Percentiles rank a stretch among this genome's conserved stretches.
Evolutionary conservation across 768 basidiomycete genomes (phyloP).

Genomic region (Pholiota conissans): DNA sequence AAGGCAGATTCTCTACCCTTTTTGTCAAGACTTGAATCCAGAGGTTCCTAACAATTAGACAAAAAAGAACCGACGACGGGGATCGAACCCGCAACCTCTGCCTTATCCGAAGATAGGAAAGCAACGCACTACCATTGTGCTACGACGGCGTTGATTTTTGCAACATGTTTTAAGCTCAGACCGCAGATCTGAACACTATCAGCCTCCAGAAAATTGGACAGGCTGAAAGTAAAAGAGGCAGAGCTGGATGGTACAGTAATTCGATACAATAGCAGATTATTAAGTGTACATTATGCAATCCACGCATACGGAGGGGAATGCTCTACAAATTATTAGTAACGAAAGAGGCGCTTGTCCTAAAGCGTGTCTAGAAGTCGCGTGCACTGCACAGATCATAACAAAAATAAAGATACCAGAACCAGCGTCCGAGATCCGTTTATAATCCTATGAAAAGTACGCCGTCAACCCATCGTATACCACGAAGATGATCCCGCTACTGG

Average conservation of each 20-base stretch:
- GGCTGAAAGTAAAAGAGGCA: no score
- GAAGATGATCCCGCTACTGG: constrained; percentile 92
- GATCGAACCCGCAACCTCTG: constrained; percentile 27
- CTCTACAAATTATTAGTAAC: not conserved
- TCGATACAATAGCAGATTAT: not conserved
- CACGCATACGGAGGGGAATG: not conserved
- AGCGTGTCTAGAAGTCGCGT: not conserved
- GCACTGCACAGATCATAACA: not conserved
- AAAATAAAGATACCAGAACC: not conserved
- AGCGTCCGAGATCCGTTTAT: not conserved
- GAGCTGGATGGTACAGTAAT: no score
- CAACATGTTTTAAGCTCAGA: no score
- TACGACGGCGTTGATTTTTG: constrained; percentile 18
- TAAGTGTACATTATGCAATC: not conserved
- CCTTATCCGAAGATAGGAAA: constrained; percentile 24
- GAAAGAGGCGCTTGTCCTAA: not conserved
- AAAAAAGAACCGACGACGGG: constrained; percentile 18
- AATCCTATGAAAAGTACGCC: constrained; percentile 36
- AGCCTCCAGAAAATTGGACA: no score
- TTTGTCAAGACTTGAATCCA: no score
- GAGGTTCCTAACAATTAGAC: not conserved
- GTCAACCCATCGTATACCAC: constrained; percentile 83
- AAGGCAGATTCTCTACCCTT: no score
- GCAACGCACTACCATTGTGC: constrained; percentile 31
- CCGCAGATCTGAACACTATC: no score